These are phyloP conservation scores for Hypoxylon sp. DNA, from an alignment of 2,329 filamentous ascomycete genomes.

Conservation along the genomic window DNA sequence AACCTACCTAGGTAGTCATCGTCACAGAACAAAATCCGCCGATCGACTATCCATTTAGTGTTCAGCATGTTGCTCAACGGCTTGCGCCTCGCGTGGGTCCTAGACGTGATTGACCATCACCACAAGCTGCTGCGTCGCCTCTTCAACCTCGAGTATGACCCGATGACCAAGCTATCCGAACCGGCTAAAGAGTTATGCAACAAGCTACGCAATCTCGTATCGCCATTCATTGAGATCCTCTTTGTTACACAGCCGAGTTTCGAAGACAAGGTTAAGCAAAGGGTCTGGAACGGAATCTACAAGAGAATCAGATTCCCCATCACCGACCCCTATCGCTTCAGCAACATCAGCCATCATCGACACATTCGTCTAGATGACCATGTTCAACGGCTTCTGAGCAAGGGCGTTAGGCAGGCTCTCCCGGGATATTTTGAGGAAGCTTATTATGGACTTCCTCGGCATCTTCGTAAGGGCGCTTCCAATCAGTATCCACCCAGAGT, in stretches of 20 bases:
- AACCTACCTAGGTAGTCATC: not conserved
- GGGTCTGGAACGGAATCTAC: conserved; percentile 19
- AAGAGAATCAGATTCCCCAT: not conserved
- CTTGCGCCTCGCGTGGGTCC: conserved; percentile 2
- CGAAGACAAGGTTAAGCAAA: not conserved
- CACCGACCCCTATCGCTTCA: conserved; percentile 14
- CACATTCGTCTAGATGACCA: conserved; percentile 20
- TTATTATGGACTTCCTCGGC: not conserved
- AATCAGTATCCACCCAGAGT: not conserved
- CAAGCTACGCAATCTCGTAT: conserved; percentile 2
- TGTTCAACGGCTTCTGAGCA: not conserved
- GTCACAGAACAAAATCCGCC: not conserved
- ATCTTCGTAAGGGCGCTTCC: not conserved
- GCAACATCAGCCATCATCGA: conserved; percentile 18
- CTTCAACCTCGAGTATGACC: conserved; percentile 9
- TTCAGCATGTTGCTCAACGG: conserved; percentile 2
- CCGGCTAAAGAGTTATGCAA: not conserved
- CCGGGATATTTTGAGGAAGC: not conserved
- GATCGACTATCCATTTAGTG: not conserved
- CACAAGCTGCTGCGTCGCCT: not conserved
- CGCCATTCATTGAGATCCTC: not conserved
- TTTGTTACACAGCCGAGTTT: not conserved
- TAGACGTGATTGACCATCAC: conserved; percentile 17
- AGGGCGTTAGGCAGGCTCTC: not conserved
- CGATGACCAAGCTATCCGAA: not conserved